These are phyloP conservation scores for Tubosaeta sp. DNA, from an alignment of 768 basidiomycete species.

Conservation along the genomic window DNA sequence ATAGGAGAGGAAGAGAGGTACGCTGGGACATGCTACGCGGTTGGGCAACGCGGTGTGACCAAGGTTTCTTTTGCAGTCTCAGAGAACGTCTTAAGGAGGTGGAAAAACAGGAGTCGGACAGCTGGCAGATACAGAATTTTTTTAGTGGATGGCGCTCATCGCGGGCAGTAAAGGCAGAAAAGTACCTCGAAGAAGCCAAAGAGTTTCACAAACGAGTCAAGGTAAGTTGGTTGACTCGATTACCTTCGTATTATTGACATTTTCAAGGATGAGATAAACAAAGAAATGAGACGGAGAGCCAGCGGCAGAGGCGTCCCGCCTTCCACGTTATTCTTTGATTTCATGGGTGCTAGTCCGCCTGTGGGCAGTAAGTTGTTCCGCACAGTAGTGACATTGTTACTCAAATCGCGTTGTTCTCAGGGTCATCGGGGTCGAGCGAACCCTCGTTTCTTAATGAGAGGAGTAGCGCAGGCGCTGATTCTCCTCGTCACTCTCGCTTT, in stretches of 20 bases:
- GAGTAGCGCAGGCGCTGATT: not conserved
- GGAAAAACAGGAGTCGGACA: not conserved
- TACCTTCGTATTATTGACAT: not conserved
- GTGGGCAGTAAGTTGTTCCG: not conserved
- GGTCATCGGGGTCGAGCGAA: not conserved
- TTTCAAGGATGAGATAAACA: constrained; percentile 3
- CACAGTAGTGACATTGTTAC: not conserved
- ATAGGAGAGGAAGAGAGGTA: constrained; percentile 9
- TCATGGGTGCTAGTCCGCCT: not conserved
- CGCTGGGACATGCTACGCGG: not conserved
- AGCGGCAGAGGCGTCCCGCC: not conserved
- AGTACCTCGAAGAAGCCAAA: constrained; percentile 2
- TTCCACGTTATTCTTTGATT: not conserved
- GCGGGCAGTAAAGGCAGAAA: not conserved
- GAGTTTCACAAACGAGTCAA: constrained; percentile 4
- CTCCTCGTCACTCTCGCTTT: not conserved
- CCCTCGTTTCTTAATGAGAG: not conserved
- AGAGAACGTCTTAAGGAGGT: not conserved
- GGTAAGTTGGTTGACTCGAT: not conserved
- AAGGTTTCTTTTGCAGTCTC: constrained; percentile 1
- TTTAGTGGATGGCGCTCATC: constrained; percentile 8
- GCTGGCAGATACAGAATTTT: not conserved
- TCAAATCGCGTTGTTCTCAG: not conserved
- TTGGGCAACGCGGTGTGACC: not conserved
- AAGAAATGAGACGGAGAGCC: constrained; percentile 1